Percentiles rank a stretch among this genome's conserved stretches.
phyloP scores from a whole-genome alignment of 1,284 basidiomycete genomes.

The Entoloma clypeatum region DNA sequence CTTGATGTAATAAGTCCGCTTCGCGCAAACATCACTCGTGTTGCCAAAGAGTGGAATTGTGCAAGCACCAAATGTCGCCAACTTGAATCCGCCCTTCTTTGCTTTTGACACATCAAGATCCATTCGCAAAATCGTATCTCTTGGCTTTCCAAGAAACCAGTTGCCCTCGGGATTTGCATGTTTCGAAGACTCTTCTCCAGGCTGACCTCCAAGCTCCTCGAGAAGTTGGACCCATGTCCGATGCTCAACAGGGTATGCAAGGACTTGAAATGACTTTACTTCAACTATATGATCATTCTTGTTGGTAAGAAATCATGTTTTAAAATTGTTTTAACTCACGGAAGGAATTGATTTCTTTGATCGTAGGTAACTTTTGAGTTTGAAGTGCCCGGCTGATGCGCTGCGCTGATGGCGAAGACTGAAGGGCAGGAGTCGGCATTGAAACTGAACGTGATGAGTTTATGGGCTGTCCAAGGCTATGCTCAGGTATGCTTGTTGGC shows the following conservation, averaged over 20 bases:
- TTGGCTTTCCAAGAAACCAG: constrained; percentile 5
- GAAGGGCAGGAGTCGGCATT: constrained; percentile 1
- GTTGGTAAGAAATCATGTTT: constrained; percentile 4
- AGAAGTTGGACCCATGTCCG: constrained; percentile 6
- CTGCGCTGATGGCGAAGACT: constrained; percentile 5
- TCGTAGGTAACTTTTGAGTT: constrained; percentile 8
- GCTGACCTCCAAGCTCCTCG: neutral
- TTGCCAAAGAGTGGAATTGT: constrained; percentile 5
- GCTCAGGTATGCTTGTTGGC: no score
- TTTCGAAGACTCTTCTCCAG: neutral
- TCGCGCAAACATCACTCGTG: constrained; percentile 10
- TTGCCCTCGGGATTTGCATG: neutral
- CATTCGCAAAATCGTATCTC: constrained; percentile 7
- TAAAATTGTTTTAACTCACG: constrained; percentile 6
- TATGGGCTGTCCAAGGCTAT: neutral
- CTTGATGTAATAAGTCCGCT: constrained; percentile 12
- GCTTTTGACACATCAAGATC: constrained; percentile 9
- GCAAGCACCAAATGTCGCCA: constrained; percentile 14
- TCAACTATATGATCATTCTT: constrained; percentile 4
- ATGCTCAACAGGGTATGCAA: constrained; percentile 6
- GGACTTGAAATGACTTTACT: constrained; percentile 7
- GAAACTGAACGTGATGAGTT: neutral
- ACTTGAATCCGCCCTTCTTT: constrained; percentile 17
- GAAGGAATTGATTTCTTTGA: constrained; percentile 11
- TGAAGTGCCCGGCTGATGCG: constrained; percentile 7